Percentiles rank a stretch among this genome's conserved stretches.
These are phyloP conservation scores for Spathaspora passalidarum DNA, from an alignment of 805 yeast species.

Conservation along the genomic window DNA sequence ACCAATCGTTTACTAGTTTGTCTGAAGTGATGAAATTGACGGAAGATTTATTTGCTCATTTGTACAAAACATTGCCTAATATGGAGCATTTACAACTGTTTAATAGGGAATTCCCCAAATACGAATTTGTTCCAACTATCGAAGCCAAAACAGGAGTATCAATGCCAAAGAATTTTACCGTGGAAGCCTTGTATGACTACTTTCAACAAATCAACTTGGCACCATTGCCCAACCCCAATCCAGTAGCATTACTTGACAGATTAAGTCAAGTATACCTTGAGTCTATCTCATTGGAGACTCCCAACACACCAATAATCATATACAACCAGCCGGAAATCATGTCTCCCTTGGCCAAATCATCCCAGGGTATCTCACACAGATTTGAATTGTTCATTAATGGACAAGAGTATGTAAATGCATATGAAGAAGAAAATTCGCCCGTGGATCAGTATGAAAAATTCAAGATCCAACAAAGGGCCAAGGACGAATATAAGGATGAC, in stretches of 20 bases:
- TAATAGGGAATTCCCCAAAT: constrained; percentile 16
- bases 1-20: constrained; percentile 67
- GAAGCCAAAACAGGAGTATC: constrained; percentile 49
- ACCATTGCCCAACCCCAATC: constrained; percentile 41
- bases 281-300: constrained; percentile 43
- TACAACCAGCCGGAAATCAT: constrained; percentile 78
- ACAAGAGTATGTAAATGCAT: constrained; percentile 84
- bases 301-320: constrained; percentile 62
- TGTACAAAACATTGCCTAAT: constrained; percentile 25
- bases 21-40: constrained; percentile 65
- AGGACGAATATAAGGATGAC: constrained; percentile 47
- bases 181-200: constrained; percentile 40
- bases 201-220: constrained; percentile 34
- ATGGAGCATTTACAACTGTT: constrained; percentile 7
- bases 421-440: constrained; percentile 95
- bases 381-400: constrained; percentile 84
- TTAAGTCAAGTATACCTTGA: constrained; percentile 65
- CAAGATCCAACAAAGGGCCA: constrained; percentile 49
- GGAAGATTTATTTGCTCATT: constrained; percentile 48
- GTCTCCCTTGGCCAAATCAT: constrained; percentile 86
- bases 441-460: constrained; percentile 65
- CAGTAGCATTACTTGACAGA: constrained; percentile 61
- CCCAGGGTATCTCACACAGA: constrained; percentile 54
- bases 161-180: constrained; percentile 46
- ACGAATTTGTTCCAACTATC: constrained; percentile 68